A percentile compares a stretch with the other conserved stretches of the same genome.
These are phyloP conservation scores for Tylopilus cervinicoccineus DNA, from an alignment of 768 basidiomycete species.

Conservation along the genomic window DNA sequence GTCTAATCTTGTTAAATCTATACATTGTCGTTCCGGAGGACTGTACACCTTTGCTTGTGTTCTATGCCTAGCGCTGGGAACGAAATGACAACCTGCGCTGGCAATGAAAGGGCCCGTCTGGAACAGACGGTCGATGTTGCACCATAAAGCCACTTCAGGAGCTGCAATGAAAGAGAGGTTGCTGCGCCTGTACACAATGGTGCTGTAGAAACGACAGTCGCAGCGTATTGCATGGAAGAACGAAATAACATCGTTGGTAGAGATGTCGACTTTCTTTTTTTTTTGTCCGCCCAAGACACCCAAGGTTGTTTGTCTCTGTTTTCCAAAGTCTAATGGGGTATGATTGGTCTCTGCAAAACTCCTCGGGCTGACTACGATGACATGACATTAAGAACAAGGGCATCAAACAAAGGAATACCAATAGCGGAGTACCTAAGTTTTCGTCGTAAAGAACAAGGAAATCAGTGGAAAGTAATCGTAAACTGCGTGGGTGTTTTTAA, in stretches of 20 bases:
- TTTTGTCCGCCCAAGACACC: too few species aligned
- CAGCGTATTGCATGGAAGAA: background rate
- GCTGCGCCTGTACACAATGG: constrained; percentile 33
- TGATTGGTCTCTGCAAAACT: too few species aligned
- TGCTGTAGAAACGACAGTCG: constrained; percentile 8
- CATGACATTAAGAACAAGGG: constrained; percentile 30
- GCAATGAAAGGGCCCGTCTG: constrained; percentile 4
- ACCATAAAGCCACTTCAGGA: constrained; percentile 32
- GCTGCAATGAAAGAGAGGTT: constrained; percentile 21
- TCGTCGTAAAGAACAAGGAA: constrained; percentile 26
- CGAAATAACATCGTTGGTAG: too few species aligned
- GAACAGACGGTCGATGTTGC: constrained; percentile 18
- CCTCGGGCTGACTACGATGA: constrained; percentile 24
- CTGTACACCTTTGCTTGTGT: constrained; percentile 11
- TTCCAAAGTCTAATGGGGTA: too few species aligned
- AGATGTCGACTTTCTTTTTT: too few species aligned
- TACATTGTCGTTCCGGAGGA: background rate
- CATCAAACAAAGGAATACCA: constrained; percentile 30
- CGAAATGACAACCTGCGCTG: constrained; percentile 1
- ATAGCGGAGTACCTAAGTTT: constrained; percentile 35
- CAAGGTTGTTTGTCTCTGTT: background rate
- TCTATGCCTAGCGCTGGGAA: constrained; percentile 8
- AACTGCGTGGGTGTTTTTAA: constrained; percentile 19
- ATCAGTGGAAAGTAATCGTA: constrained; percentile 13
- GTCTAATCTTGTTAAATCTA: too few species aligned